Base-by-base conservation (phyloP, 1,139 yeast species). In the Debaryomyces fabryi region DNA sequence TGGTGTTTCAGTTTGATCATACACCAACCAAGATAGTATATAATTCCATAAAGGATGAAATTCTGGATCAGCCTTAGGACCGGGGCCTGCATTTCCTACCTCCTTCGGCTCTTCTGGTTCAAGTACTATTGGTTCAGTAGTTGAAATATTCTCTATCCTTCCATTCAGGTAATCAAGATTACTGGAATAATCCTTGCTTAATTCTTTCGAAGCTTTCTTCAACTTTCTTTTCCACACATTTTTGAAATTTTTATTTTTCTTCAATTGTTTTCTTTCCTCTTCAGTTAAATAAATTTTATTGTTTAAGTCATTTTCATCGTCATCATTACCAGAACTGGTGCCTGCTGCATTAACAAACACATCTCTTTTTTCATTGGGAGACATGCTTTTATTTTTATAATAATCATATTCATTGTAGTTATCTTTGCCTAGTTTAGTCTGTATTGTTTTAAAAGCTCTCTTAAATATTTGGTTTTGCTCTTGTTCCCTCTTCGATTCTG, bases 1-100 rank as follows among this genome's bases (percentile, higher is more conserved):
- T 38, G 46, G 34, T 9, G 33, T 30, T 18, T 39, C 38, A n/a
- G 47, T 39, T 7, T 53, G 41, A 9, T 68, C 64, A 48, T 71
- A 72, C 0, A 64, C 69, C 4, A 73, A 50, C 74, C 75, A 71
- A 12, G 76, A 68, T 27, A 73, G 61, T 8, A 72, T 44, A 49
- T 68, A 69, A 49, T 67, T 70, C 78, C 78, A 73, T 5, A 63
- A 52, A 1, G 77, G 77, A 47, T 63, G 65, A 52, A 70, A 72
- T n/a, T 64, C 55, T 4, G 67, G 59, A 36, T 59, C 58, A 4
- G 15, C 8, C 5, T 20, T 20, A 2, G 35, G 3, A 18, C 9
- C 4, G 12, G n/a, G 1, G 8, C 23, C 9, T 25, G 29, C 12
- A 27, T 12, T 36, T 18, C 33, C 21, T 15, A 29, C 29, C 15